Evolutionary conservation across 306 rosid species (phyloP), one percentile per base, ranked within the genome.

Genomic region (Gastrolobium bilobum): DNA sequence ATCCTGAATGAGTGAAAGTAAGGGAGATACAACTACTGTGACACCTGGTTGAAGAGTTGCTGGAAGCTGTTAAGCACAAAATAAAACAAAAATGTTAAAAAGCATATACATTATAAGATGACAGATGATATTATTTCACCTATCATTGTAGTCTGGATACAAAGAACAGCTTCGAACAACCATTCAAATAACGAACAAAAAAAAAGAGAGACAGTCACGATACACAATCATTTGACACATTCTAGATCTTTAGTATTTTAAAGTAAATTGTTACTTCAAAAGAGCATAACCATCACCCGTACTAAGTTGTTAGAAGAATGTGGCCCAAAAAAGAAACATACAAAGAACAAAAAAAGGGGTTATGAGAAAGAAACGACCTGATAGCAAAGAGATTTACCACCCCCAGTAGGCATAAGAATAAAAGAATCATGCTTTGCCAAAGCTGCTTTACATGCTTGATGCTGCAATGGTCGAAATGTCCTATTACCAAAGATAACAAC

Each of bases 321-420:
- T 54, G 58, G 40, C 52, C 52, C 2, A 68, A 75, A 39, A 35
- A 48, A 68, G 4, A 52, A 43, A n/a, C 35, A 5, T 26, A 10
- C 4, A 20, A 34, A 54, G 46, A 50, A 34, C 38, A 26, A 13
- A 62, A 60, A 33, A 33, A 2, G 20, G 75, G 58, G 15, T 29
- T 74, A 81, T n/a, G 71, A 81, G 79, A 85, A 86, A 82, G 71
- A 85, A 53, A 74, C 39, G 69, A 95, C 99, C 99, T 95, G 99
- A 77, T 95, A 95, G 78, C 99, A 95, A 72, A 95, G 90, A 79
- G 98, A 91, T 91, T 95, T 95, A 39, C 98, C 99, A 66, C 99
- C 99, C 72, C 99, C 99, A 5, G 99, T 95, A 39, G 99, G 99
- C 99, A 95, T 95, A 63, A 95, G 92, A 81, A 95, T 84, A 80